Percentiles rank a stretch among this genome's conserved stretches.
phyloP scores from a whole-genome alignment of 148 eudicot species.

The Polygonum aviculare region DNA sequence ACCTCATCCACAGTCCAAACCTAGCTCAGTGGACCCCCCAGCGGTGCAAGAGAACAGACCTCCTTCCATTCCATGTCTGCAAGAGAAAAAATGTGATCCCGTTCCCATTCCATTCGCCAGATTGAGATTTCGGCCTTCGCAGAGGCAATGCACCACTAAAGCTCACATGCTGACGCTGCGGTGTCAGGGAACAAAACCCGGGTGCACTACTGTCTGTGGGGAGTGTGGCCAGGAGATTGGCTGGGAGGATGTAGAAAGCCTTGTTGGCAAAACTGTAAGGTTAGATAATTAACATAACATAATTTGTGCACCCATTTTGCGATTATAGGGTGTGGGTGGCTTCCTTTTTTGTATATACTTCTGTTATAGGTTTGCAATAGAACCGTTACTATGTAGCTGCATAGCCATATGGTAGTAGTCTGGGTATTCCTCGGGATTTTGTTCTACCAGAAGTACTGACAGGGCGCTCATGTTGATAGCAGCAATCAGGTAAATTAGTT shows the following conservation, averaged over 20 bases:
- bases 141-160: slow-evolving; percentile 50
- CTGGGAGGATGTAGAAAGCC: slow-evolving; percentile 31
- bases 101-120: slow-evolving; percentile 11
- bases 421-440: no score
- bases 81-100: slow-evolving; percentile 12
- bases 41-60: slow-evolving; percentile 14
- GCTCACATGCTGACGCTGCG: slow-evolving; percentile 64
- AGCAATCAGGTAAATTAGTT: no score
- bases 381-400: neutral
- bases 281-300: neutral
- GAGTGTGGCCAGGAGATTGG: slow-evolving; percentile 69
- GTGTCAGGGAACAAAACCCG: slow-evolving; percentile 56
- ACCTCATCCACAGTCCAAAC: slow-evolving; percentile 1
- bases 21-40: slow-evolving; percentile 4
- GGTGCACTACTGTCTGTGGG: slow-evolving; percentile 74
- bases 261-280: neutral
- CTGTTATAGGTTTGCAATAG: neutral
- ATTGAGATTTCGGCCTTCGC: slow-evolving; percentile 34
- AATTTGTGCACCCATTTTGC: slow-evolving; percentile 6
- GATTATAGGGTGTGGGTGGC: neutral
- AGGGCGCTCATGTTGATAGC: no score
- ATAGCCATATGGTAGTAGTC: neutral
- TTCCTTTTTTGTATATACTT: neutral
- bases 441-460: no score
- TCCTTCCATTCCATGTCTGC: slow-evolving; percentile 9